Evolutionary conservation across 352 stramenopile species (phyloP).

Genomic region (Globisporangium irregulare): DNA sequence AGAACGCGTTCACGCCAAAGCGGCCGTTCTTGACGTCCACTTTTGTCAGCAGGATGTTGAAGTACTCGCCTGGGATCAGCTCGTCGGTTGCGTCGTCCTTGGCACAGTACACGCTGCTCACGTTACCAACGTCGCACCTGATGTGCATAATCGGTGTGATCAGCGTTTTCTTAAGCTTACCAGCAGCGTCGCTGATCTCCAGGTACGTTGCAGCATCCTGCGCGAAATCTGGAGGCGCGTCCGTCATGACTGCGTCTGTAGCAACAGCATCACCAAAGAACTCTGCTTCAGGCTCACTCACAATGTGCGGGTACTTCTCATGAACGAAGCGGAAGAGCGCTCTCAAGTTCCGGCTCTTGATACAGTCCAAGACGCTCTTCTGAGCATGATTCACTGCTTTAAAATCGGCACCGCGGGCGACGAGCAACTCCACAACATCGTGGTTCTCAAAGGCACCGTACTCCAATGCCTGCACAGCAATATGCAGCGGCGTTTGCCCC

Average conservation of each 20-base stretch:
- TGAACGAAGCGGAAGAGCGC: constrained; percentile 50
- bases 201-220: constrained; percentile 50
- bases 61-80: constrained; percentile 32
- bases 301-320: constrained; percentile 27
- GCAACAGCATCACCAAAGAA: constrained; percentile 22
- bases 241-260: constrained; percentile 24
- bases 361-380: constrained; percentile 52
- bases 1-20: constrained; percentile 74
- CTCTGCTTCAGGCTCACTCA: constrained; percentile 21
- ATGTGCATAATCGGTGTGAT: constrained; percentile 38
- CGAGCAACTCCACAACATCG: constrained; percentile 37
- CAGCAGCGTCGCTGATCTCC: constrained; percentile 38
- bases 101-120: constrained; percentile 33
- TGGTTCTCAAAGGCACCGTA: constrained; percentile 70
- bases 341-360: constrained; percentile 38
- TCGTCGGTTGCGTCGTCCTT: constrained; percentile 24
- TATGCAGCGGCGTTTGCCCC: constrained; percentile 51
- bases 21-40: constrained; percentile 68
- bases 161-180: constrained; percentile 45
- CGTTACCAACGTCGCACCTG: constrained; percentile 53
- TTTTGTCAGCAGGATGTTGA: constrained; percentile 63
- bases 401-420: constrained; percentile 34
- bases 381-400: constrained; percentile 28
- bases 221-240: constrained; percentile 32
- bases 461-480: constrained; percentile 44